Base-by-base conservation (phyloP, 352 stramenopile genomes). In the Pythium coloratum region DNA sequence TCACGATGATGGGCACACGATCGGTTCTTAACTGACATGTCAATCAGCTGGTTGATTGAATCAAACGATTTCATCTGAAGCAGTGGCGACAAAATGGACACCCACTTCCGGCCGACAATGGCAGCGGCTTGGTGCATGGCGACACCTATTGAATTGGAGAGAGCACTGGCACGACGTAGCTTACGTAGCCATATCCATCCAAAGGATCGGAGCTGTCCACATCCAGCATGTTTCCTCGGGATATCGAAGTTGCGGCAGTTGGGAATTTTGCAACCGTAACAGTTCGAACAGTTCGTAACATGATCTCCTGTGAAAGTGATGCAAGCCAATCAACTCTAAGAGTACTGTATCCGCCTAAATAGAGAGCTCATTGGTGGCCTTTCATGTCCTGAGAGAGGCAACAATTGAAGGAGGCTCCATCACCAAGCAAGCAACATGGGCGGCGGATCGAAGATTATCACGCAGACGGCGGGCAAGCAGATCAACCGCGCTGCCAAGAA, bases 391-490 rank as follows among this genome's bases (percentile, higher is more conserved):
- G 59, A 18, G 30, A 59, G 50, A 60, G 54, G 60, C 66, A 68
- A 65, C 59, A 67, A 72, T 61, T 72, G 59, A 66, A 64, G 51
- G 57, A 51, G n/a, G 55, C 12, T 56, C 34, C 32, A 13, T 42
- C 36, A 54, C 12, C 56, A 65, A 46, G 49, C 26, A 53, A 55
- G 50, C 56, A 73, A 53, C 59, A 91, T 91, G 85, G 85, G 68
- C 67, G 77, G 78, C 63, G 85, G 85, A 24, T 71, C 74, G 66
- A 90, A 91, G 71, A 59, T 76, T 53, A 85, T 91, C 71, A 89
- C 85, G 70, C 76, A 80, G 69, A 88, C 81, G 38, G 81, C 85
- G 34, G 76, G 75, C 47, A 88, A 90, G 81, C 83, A 91, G 71
- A 64, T 84, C 28, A 78, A 86, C 68, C 82, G 83, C 58, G 74